Percentiles rank a stretch among this genome's conserved stretches.
Evolutionary conservation across 2,329 filamentous ascomycete species (phyloP).

Genomic region (Colletotrichum sojae): DNA sequence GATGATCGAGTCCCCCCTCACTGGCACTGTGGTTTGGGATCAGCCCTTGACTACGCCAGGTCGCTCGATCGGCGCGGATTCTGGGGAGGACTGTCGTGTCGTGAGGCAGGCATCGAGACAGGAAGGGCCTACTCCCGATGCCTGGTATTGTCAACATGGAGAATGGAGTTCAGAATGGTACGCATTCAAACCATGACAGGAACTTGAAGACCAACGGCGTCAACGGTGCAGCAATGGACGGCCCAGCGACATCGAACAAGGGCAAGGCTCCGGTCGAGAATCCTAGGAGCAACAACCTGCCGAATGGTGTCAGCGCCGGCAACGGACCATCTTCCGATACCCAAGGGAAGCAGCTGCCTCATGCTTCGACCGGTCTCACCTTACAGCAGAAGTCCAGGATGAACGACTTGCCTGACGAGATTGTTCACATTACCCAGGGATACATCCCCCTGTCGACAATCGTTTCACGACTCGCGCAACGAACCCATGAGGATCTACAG

Average conservation of each 20-base stretch:
- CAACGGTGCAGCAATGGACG: constrained; percentile 53
- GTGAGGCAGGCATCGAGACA: constrained; percentile 39
- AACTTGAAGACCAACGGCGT: constrained; percentile 59
- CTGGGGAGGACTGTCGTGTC: constrained; percentile 37
- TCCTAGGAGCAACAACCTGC: constrained; percentile 43
- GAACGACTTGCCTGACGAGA: constrained; percentile 73
- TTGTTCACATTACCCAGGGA: constrained; percentile 79
- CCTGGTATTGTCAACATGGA: constrained; percentile 70
- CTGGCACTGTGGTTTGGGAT: constrained; percentile 30
- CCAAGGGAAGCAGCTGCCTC: constrained; percentile 42
- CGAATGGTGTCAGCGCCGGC: constrained; percentile 49
- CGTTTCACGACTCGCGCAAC: constrained; percentile 84
- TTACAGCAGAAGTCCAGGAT: constrained; percentile 51
- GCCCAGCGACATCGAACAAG: constrained; percentile 50
- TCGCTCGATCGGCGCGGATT: constrained; percentile 7
- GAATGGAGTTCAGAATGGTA: constrained; percentile 66
- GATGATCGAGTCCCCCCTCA: constrained; percentile 37
- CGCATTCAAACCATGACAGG: constrained; percentile 70
- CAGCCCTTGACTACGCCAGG: constrained; percentile 15
- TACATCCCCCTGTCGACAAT: constrained; percentile 84
- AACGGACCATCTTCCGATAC: constrained; percentile 36
- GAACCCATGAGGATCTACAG: constrained; percentile 83
- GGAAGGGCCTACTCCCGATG: constrained; percentile 54
- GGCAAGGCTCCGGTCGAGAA: constrained; percentile 45
- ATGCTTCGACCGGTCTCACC: constrained; percentile 31